These are phyloP conservation scores for Trichosporon faecale DNA, from an alignment of 1,284 basidiomycete species.

Conservation along the genomic window DNA sequence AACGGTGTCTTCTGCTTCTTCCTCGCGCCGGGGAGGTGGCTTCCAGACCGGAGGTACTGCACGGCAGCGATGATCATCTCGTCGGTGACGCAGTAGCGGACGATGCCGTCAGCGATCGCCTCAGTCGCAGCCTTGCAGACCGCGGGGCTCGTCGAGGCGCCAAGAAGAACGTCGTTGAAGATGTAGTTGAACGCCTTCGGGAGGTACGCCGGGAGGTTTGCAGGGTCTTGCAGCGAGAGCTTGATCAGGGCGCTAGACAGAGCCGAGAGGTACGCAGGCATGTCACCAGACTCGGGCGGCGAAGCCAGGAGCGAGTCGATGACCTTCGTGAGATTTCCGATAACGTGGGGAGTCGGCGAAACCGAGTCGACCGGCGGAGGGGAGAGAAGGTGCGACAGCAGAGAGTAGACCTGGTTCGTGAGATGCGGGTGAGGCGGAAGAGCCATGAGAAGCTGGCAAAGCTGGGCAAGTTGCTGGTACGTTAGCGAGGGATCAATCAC, in stretches of 20 bases:
- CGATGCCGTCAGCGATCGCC: conserved; percentile 57
- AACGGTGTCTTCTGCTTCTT: conserved; percentile 59
- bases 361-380: conserved; percentile 46
- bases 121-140: conserved; percentile 61
- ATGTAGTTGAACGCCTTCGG: conserved; percentile 69
- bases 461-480: conserved; percentile 63
- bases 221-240: conserved; percentile 46
- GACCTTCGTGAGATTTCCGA: conserved; percentile 61
- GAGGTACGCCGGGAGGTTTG: conserved; percentile 54
- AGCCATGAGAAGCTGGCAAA: conserved; percentile 67
- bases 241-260: conserved; percentile 51
- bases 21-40: conserved; percentile 46
- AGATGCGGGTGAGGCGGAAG: conserved; percentile 81
- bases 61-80: conserved; percentile 60
- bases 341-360: conserved; percentile 39
- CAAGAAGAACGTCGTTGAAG: conserved; percentile 63
- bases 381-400: conserved; percentile 71
- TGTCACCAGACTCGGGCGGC: conserved; percentile 60
- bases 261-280: conserved; percentile 60
- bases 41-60: conserved; percentile 42
- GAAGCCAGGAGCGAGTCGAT: conserved; percentile 71
- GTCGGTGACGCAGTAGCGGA: conserved; percentile 68
- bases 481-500: not conserved
- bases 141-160: conserved; percentile 31
- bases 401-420: conserved; percentile 74